Evolutionary conservation across 331 rosid genomes (phyloP), one percentile per base, ranked within the genome.

Genomic region (Telfairia occidentalis): DNA sequence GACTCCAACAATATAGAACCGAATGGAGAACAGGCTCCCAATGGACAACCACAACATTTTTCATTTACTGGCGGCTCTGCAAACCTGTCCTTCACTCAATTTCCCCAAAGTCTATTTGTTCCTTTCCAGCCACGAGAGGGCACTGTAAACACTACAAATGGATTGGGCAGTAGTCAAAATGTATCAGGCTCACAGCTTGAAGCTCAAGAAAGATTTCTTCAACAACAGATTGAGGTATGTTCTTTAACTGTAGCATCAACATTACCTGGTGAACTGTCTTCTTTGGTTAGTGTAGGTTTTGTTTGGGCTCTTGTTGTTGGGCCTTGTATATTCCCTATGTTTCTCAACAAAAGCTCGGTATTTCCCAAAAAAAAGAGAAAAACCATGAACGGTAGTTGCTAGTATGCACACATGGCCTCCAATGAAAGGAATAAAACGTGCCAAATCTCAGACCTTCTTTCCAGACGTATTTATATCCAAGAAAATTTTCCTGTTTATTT

Each of bases 171-270:
- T 65, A 76, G 84, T 83, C 78, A 83, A 29, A 85, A 80, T 61
- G 26, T 76, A 75, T 76, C 83, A 71, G 85, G 80, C 42, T 67
- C 82, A 75, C 87, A 61, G 69, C 77, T 87, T 73, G 96, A 88
- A 81, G 89, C 87, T 64, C 92, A 91, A 53, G 82, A 42, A 81
- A 85, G 78, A 78, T 65, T 88, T 78, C 71, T 92, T 59, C 80
- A 83, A 50, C 78, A 38, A 76, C 97, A 87, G 83, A 91, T 90
- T 67, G 88, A 87, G 98, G 98, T 94, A 87, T 52, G 19, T 7
- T 42, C 6, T 46, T 9, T 43, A 66, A 23, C 24, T 69, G 19
- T 6, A 43, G 57, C 74, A 69, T 45, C 23, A 26, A 21, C 53
- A 24, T 42, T 67, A 3, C 26, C 28, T 34, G 5, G 26, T 18